Evolutionary conservation across 2,329 filamentous ascomycete species (phyloP).

Genomic region (Trichoderma sp.): DNA sequence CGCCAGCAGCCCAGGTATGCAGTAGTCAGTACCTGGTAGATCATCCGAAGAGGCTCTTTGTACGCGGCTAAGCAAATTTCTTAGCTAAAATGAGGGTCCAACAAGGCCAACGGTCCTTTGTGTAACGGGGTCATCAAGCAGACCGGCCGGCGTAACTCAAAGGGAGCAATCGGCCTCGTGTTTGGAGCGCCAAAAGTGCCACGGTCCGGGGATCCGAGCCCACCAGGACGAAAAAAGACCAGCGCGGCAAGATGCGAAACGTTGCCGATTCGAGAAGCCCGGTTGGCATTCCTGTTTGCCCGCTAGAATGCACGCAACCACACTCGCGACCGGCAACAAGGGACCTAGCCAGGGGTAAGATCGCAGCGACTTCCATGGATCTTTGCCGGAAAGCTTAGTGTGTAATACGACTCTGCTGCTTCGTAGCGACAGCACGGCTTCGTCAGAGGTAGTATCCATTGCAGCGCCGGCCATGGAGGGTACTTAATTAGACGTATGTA

Average conservation of each 20-base stretch:
- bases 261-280: conserved; percentile 14
- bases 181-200: conserved; percentile 6
- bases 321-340: conserved; percentile 12
- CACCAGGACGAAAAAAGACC: background rate
- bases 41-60: background rate
- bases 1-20: background rate
- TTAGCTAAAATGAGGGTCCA: background rate
- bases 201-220: conserved; percentile 11
- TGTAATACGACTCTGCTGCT: background rate
- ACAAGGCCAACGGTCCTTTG: background rate
- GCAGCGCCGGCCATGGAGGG: background rate
- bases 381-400: conserved; percentile 3
- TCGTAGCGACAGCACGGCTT: background rate
- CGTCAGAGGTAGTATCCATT: background rate
- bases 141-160: background rate
- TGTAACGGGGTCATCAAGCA: background rate
- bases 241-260: conserved; percentile 1
- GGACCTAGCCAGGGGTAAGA: conserved; percentile 4
- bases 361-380: conserved; percentile 8
- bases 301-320: conserved; percentile 18
- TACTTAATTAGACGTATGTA: background rate
- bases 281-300: background rate
- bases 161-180: background rate
- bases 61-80: background rate
- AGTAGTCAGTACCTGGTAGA: background rate